Evolutionary conservation across 163 green algal genomes (phyloP), one percentile per base, ranked within the genome.

Genomic region (Smithsoniella earleae): DNA sequence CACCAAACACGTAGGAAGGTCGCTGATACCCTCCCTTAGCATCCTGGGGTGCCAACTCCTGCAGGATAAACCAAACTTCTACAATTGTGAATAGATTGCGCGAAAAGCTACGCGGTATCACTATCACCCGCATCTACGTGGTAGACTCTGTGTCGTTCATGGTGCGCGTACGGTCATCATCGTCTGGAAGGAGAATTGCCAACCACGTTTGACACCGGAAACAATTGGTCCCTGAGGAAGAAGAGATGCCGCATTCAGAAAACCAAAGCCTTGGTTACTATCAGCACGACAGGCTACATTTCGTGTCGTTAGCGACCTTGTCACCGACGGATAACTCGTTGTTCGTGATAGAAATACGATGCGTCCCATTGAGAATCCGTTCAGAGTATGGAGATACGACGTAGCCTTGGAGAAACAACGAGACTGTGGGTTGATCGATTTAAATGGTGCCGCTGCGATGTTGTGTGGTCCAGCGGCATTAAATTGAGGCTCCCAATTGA

Each of bases 1-100:
- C 55, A 22, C 75, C 62, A 66, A 91, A 92, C 31, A 72, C 62
- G 45, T 91, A 89, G 0, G 38, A 62, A 2, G 88, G 88, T 4
- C 89, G 72, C 4, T 46, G 74, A 76, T 91, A 95, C n/a, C 46
- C 75, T 13, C 89, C 89, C 33, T 85, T 76, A 55, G 76, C 77
- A 46, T 76, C 78, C 64, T 96, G 90, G 1, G 90, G 90, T 2
- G 90, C 90, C 45, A 96, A 79, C 77, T 96, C 90, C 36, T 74
- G 78, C n/a, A 69, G 20, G 44, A 25, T 1, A 25, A 1, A 10
- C 33, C 49, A 64, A 6, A 27, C 25, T 8, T 25, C 49, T 36
- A 8, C 8, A 6, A 25, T 64, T 30, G 16, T 43, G 58, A n/a
- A 38, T 13, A 34, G 27, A 13, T 34, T 37, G 3, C 25, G 5